A percentile compares a stretch with the other conserved stretches of the same genome.
Conservation (phyloP, 768 basidiomycete species). For the Xanthoconium purpureum region DNA sequence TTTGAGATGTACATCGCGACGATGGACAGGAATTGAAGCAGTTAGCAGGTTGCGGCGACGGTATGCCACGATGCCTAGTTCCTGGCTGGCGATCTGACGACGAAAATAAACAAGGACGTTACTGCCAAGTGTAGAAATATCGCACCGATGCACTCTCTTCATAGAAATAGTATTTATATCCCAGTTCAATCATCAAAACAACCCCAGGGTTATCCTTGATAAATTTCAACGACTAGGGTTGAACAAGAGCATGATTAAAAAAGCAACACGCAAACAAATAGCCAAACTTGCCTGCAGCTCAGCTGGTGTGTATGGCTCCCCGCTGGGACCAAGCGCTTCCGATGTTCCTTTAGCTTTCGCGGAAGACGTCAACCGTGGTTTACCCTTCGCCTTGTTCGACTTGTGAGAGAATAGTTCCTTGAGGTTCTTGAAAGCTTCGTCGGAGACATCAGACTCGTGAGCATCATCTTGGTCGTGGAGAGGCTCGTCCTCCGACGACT, state of each 20-base stretch:
- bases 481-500: constrained; percentile 23
- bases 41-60: constrained; percentile 68
- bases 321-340: constrained; percentile 59
- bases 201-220: constrained; percentile 65
- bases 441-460: constrained; percentile 40
- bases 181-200: constrained; percentile 76
- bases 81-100: constrained; percentile 64
- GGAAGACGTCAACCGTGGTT: constrained; percentile 27
- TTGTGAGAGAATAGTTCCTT: constrained; percentile 45
- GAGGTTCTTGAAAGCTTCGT: constrained; percentile 46
- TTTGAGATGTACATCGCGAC: constrained; percentile 69
- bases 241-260: not conserved
- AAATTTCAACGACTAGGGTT: constrained; percentile 40
- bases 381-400: constrained; percentile 35
- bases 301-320: constrained; percentile 69
- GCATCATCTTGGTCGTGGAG: constrained; percentile 25
- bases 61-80: constrained; percentile 76
- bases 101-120: constrained; percentile 9
- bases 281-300: constrained; percentile 58
- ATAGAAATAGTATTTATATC: constrained; percentile 83
- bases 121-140: not conserved
- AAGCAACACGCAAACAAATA: not conserved
- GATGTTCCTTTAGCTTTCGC: constrained; percentile 34
- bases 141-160: constrained; percentile 77
- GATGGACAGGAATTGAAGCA: constrained; percentile 69